Conservation (phyloP, 2,329 filamentous ascomycete species). For the Aspergillus niger region DNA sequence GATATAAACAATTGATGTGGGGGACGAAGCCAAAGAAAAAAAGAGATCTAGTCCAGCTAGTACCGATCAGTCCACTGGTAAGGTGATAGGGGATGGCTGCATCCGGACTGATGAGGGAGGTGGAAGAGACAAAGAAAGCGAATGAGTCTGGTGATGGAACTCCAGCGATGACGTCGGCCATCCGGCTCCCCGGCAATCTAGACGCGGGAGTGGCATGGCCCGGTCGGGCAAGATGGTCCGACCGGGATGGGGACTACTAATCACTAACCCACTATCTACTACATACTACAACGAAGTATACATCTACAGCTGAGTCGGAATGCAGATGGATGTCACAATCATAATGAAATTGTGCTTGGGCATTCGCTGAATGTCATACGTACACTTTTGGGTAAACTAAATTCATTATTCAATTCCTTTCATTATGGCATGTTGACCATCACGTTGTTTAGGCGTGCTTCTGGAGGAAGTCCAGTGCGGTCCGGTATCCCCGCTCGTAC, state of each 20-base stretch:
- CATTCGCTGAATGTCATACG: not conserved
- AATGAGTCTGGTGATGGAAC: not conserved
- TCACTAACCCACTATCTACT: not conserved
- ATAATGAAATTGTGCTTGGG: too few species aligned
- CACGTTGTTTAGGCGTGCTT: conserved; percentile 37
- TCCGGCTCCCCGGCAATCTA: not conserved
- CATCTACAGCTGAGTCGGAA: too few species aligned
- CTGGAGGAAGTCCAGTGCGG: conserved; percentile 44
- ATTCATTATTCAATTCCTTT: not conserved
- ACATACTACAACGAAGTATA: not conserved
- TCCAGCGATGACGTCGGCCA: conserved; percentile 9
- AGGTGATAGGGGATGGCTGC: not conserved
- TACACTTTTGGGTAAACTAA: not conserved
- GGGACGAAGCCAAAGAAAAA: not conserved
- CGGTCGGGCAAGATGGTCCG: not conserved
- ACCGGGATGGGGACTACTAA: not conserved
- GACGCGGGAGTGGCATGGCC: not conserved
- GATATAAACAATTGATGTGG: not conserved
- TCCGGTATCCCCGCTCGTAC: conserved; percentile 48
- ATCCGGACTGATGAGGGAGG: not conserved
- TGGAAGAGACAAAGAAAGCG: not conserved
- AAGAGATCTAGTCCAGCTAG: not conserved
- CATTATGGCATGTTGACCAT: not conserved
- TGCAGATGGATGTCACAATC: too few species aligned
- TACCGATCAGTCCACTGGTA: not conserved